Conservation (phyloP, 495 filamentous ascomycete species). For the Aspergillus carlsbadensis region DNA sequence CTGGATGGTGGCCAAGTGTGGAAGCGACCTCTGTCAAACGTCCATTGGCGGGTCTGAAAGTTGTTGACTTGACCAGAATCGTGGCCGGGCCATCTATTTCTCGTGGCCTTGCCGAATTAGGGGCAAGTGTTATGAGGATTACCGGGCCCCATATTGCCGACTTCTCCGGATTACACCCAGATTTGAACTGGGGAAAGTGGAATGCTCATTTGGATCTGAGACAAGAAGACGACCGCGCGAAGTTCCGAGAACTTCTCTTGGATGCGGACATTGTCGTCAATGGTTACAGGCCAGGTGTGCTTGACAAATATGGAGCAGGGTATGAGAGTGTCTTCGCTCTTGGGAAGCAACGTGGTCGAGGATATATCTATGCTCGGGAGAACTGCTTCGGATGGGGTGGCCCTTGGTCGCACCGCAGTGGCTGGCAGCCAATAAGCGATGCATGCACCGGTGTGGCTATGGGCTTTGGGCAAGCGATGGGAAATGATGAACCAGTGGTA, state of each 20-base stretch:
- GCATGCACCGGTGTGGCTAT: not conserved
- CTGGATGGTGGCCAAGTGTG: not conserved
- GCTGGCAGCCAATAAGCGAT: conserved; percentile 21
- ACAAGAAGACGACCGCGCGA: conserved; percentile 32
- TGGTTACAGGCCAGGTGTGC: conserved; percentile 58
- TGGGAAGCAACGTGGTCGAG: not conserved
- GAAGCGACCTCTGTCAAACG: not conserved
- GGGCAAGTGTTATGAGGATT: conserved; percentile 60
- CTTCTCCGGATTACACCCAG: conserved; percentile 65
- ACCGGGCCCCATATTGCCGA: conserved; percentile 60
- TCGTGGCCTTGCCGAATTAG: conserved; percentile 57
- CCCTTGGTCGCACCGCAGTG: conserved; percentile 48
- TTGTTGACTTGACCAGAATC: conserved; percentile 60
- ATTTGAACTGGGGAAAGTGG: conserved; percentile 62
- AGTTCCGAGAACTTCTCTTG: conserved; percentile 47
- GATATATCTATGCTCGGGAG: conserved; percentile 46
- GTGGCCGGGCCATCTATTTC: conserved; percentile 53
- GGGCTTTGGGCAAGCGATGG: not conserved
- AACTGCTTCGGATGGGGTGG: conserved; percentile 60
- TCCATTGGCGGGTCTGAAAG: conserved; percentile 13
- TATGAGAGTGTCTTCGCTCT: no score
- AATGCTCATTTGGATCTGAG: conserved; percentile 52
- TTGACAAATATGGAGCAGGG: conserved; percentile 24
- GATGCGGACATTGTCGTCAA: conserved; percentile 50
- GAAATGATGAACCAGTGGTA: not conserved